phyloP scores from a whole-genome alignment of 352 stramenopile species.

The Pythium chondricola region DNA sequence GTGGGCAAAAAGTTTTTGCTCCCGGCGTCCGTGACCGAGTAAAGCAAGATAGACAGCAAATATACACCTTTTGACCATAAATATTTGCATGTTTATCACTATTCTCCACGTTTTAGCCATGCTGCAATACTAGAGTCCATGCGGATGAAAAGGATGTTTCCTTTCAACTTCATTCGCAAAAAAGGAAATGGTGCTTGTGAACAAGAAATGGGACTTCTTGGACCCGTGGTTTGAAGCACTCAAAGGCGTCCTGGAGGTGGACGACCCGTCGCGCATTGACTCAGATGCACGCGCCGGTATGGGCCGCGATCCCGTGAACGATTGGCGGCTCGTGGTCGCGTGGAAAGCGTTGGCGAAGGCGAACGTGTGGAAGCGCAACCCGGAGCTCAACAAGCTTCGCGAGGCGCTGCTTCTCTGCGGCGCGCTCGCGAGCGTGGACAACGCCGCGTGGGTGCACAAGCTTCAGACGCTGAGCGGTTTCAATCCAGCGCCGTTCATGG shows the following conservation, averaged over 20 bases:
- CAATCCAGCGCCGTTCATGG: constrained; percentile 4
- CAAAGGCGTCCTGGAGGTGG: neutral
- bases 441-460: neutral
- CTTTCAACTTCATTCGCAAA: too few species aligned
- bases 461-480: constrained; percentile 1
- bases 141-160: too few species aligned
- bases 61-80: too few species aligned
- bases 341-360: neutral
- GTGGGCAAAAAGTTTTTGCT: constrained; percentile 71
- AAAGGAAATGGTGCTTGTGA: too few species aligned
- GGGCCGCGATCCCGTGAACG: constrained; percentile 2
- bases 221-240: constrained; percentile 5
- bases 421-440: constrained; percentile 1
- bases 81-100: too few species aligned
- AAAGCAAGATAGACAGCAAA: too few species aligned
- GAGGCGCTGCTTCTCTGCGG: constrained; percentile 3
- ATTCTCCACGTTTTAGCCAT: too few species aligned
- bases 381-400: neutral
- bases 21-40: constrained; percentile 26
- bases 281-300: neutral
- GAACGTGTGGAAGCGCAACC: neutral
- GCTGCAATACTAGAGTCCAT: too few species aligned
- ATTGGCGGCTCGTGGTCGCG: constrained; percentile 4
- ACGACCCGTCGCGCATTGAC: neutral
- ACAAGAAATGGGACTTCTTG: constrained; percentile 7